Evolutionary conservation across 345 rosid species (phyloP).

Genomic region (rapeseed (Brassica napus)): Da-Ae NC_063439.1:27770001-27770500

Average conservation of each 20-base stretch:
- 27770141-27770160: too few species aligned
- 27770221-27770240: too few species aligned
- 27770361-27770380: too few species aligned
- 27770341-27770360: background rate
- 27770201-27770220: too few species aligned
- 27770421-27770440: background rate
- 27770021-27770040: background rate
- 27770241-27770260: too few species aligned
- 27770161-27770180: too few species aligned
- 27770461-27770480: background rate
- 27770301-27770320: background rate
- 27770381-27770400: background rate
- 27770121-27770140: too few species aligned
- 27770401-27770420: background rate
- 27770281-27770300: background rate
- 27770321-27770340: background rate
- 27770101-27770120: background rate
- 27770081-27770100: background rate
- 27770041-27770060: constrained; percentile 18
- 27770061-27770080: constrained; percentile 3
- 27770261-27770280: too few species aligned
- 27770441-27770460: background rate
- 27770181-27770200: too few species aligned
- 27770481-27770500: background rate
- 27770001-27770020: background rate